phyloP scores from a whole-genome alignment of 176 grass and related monocot species.

The Ensete ventricosum region DNA sequence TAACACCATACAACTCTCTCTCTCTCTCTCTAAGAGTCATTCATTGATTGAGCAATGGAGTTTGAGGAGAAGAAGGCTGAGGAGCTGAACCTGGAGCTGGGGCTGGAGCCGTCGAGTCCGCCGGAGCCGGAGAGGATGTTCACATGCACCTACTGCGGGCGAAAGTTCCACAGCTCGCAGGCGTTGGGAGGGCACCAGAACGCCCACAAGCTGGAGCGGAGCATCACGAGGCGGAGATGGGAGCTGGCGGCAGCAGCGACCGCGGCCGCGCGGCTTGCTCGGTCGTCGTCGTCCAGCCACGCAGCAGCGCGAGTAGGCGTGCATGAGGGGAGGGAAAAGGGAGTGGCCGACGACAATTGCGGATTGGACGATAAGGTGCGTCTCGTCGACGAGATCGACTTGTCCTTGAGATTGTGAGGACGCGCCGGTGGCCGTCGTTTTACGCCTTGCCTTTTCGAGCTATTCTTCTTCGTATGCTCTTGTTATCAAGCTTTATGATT shows the following conservation, averaged over 20 bases:
- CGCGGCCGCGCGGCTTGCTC: not conserved
- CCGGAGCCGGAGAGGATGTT: constrained; percentile 13
- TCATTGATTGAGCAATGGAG: not conserved
- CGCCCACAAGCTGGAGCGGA: constrained; percentile 35
- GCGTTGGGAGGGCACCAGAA: constrained; percentile 36
- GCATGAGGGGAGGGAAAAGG: not conserved
- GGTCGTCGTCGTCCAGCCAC: constrained; percentile 8
- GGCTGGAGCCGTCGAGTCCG: constrained; percentile 5
- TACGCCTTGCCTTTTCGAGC: no score
- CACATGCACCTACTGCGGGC: constrained; percentile 29
- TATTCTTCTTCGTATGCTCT: no score
- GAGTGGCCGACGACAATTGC: constrained; percentile 12
- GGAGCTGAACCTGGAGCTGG: constrained; percentile 28
- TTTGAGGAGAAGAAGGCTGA: no score
- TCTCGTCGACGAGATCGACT: constrained; percentile 20
- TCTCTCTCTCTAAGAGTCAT: not conserved
- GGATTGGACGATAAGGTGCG: not conserved
- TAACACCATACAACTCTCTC: not conserved
- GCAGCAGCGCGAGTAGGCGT: not conserved
- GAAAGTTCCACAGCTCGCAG: constrained; percentile 34
- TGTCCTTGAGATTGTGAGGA: constrained; percentile 22
- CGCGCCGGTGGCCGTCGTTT: no score
- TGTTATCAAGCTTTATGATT: no score
- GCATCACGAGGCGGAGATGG: constrained; percentile 20
- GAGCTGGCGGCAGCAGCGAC: constrained; percentile 20